These are phyloP conservation scores for Lecanicillium sp. DNA, from an alignment of 2,329 filamentous ascomycete species.

Conservation along the genomic window DNA sequence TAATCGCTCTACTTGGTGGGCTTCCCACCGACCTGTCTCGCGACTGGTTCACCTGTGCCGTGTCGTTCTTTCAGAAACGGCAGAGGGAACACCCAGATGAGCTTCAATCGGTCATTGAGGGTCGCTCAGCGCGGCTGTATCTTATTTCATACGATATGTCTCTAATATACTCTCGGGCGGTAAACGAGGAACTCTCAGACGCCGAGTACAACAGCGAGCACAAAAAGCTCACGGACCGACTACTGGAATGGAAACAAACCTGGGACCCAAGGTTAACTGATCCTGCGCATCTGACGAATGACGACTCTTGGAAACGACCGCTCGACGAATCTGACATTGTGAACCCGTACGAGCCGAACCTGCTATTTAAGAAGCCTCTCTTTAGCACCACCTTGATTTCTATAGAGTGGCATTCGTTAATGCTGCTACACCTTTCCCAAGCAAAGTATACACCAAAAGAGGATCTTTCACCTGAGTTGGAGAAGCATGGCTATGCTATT, in stretches of 20 bases:
- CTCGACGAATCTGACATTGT: constrained; percentile 59
- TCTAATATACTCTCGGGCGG: constrained; percentile 63
- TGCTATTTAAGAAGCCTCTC: constrained; percentile 62
- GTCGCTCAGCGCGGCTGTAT: constrained; percentile 57
- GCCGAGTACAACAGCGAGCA: constrained; percentile 61
- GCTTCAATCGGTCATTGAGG: constrained; percentile 58
- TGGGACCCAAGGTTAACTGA: constrained; percentile 58
- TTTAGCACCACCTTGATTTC: constrained; percentile 68
- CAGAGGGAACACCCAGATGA: constrained; percentile 52
- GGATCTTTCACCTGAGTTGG: constrained; percentile 45
- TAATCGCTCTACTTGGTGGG: constrained; percentile 74
- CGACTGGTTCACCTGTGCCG: constrained; percentile 67
- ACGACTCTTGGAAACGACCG: constrained; percentile 49
- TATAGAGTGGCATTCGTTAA: constrained; percentile 71
- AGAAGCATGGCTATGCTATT: constrained; percentile 56
- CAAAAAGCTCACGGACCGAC: constrained; percentile 37
- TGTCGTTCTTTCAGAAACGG: constrained; percentile 56
- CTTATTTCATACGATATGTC: constrained; percentile 76
- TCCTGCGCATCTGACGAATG: constrained; percentile 50
- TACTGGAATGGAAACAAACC: constrained; percentile 43
- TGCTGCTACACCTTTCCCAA: constrained; percentile 75
- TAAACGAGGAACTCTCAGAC: constrained; percentile 53
- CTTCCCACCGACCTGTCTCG: constrained; percentile 65
- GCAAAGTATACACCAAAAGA: constrained; percentile 49
- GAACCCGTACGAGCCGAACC: constrained; percentile 61